Evolutionary conservation across 1,284 basidiomycete species (phyloP), one percentile per base, ranked within the genome.

Genomic region (Schizophyllum commune): DNA sequence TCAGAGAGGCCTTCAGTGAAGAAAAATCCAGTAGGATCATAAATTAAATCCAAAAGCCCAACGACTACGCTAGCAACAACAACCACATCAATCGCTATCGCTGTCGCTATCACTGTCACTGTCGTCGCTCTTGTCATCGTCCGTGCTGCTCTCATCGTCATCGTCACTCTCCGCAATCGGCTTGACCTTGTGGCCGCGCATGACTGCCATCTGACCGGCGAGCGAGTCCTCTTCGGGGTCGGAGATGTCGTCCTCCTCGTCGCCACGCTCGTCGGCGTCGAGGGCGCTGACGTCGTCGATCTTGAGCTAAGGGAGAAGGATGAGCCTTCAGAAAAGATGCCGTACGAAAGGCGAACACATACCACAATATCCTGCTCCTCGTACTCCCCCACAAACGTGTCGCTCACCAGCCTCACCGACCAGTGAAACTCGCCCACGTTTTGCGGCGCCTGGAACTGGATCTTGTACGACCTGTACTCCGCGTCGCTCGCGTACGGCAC

Each of bases 161-260:
- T 75, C 78, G 52, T 81, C 76, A 13, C 80, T 82, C 32, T 80
- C 81, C 11, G 79, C 77, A 60, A 73, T 75, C 67, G 83, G 85
- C 82, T 95, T 96, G 60, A 98, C 95, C 51, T 85, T 73, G 15
- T 89, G 91, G 5, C 97, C 97, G 59, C 93, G 88, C 94, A 99
- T 96, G 58, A 89, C 84, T 2, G 96, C 96, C 95, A 99, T 98
- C 79, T 99, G 97, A 3, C 97, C 97, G 2, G 96, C 97, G 56
- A 99, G 78, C 22, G 88, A 84, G 74, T 97, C 96, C 74, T 98
- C 96, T 57, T 98, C 96, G 0, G 95, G 95, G 60, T 97, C 95
- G 0, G 93, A 96, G 64, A 98, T 98, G 62, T 96, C 94, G 70
- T 96, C 94, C 57, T 96, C 94, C 57, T 96, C 94, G 15, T 75